phyloP scores from a whole-genome alignment of 2,329 filamentous ascomycete species.

The Penicillium sumatraense region DNA sequence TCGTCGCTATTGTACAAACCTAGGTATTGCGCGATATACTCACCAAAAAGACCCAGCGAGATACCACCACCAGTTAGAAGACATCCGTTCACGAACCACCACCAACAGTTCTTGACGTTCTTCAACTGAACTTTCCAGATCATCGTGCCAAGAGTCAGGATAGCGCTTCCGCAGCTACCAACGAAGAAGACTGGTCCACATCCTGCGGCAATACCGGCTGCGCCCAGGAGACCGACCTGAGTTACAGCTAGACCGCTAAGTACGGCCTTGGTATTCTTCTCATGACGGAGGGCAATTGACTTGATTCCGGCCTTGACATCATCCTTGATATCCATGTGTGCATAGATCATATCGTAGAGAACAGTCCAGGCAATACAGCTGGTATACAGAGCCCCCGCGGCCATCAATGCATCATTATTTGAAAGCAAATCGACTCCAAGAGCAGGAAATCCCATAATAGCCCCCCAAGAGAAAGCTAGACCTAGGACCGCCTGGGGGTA shows the following conservation, averaged over 20 bases:
- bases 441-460: slow-evolving; percentile 54
- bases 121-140: slow-evolving; percentile 63
- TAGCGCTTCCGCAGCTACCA: slow-evolving; percentile 62
- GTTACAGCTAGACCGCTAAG: slow-evolving; percentile 45
- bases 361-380: slow-evolving; percentile 55
- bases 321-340: slow-evolving; percentile 57
- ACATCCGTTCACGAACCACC: slow-evolving; percentile 67
- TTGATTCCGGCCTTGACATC: slow-evolving; percentile 56
- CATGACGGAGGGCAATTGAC: slow-evolving; percentile 55
- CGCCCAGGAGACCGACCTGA: slow-evolving; percentile 49
- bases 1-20: slow-evolving; percentile 31
- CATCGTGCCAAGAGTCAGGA: slow-evolving; percentile 60
- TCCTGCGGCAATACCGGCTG: slow-evolving; percentile 53
- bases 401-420: slow-evolving; percentile 40
- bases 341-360: slow-evolving; percentile 58
- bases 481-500: slow-evolving; percentile 59
- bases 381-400: slow-evolving; percentile 49
- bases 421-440: slow-evolving; percentile 51
- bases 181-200: slow-evolving; percentile 63
- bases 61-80: slow-evolving; percentile 66
- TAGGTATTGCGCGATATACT: slow-evolving; percentile 51
- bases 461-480: slow-evolving; percentile 56
- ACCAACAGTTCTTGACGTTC: slow-evolving; percentile 63
- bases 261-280: slow-evolving; percentile 51
- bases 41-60: slow-evolving; percentile 58